Conservation (phyloP, 768 basidiomycete species). For the Steccherinum ochraceum region DNA sequence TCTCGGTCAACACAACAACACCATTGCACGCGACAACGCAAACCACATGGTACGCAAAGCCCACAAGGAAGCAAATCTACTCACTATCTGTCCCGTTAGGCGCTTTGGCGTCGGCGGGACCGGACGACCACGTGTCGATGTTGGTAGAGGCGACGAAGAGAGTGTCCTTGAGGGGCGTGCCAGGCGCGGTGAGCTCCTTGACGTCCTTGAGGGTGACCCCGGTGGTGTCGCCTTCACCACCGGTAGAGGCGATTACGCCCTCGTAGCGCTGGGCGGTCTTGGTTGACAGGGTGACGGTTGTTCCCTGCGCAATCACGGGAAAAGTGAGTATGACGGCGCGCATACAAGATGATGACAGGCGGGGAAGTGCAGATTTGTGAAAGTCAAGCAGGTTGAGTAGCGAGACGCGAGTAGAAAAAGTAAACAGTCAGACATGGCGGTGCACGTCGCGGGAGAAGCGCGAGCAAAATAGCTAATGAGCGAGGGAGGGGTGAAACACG, state of each 20-base stretch:
- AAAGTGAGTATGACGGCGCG: constrained; percentile 8
- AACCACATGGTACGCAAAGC: not conserved
- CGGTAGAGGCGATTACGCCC: constrained; percentile 59
- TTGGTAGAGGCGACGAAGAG: constrained; percentile 66
- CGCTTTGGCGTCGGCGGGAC: constrained; percentile 63
- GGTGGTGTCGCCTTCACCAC: constrained; percentile 56
- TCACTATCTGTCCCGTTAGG: constrained; percentile 63
- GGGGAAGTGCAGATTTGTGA: constrained; percentile 14
- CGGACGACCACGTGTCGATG: constrained; percentile 69
- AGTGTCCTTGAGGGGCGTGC: constrained; percentile 62
- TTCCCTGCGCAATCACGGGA: constrained; percentile 47
- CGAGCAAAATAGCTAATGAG: not conserved
- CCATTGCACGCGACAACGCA: not conserved
- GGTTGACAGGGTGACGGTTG: constrained; percentile 69
- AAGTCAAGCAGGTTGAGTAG: constrained; percentile 9
- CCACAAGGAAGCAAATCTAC: constrained; percentile 21
- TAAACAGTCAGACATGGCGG: not conserved
- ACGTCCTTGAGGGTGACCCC: constrained; percentile 76
- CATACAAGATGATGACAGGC: constrained; percentile 1
- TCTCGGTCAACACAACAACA: constrained; percentile 5
- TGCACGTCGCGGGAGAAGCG: not conserved
- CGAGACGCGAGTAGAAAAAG: constrained; percentile 7
- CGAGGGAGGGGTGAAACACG: constrained; percentile 24
- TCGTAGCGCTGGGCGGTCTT: constrained; percentile 71
- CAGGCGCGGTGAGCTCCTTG: constrained; percentile 63